Evolutionary conservation across 139 green algal species (phyloP).

Genomic region (Eudorina sp.): DNA sequence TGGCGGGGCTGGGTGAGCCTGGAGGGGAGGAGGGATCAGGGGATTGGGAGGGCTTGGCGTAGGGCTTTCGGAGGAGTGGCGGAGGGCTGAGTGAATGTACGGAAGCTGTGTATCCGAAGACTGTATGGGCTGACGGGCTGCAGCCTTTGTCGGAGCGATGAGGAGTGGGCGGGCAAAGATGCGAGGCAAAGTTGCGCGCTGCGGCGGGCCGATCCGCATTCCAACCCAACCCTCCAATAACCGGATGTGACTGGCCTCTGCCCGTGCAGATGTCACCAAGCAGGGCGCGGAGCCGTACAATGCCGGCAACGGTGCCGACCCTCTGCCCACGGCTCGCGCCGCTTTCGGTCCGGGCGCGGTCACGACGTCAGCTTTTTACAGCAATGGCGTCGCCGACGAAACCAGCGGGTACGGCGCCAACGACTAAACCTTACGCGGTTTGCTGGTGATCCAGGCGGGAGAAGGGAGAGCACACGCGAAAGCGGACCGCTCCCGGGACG

Average conservation of each 20-base stretch:
- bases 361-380: constrained; percentile 3
- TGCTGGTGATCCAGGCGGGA: too few relatives aligned
- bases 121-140: too few relatives aligned
- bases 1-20: constrained; percentile 41
- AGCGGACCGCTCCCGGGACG: too few relatives aligned
- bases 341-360: not conserved
- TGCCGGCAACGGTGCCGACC: not conserved
- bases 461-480: too few relatives aligned
- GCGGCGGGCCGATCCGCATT: too few relatives aligned
- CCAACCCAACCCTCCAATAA: not conserved
- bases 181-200: not conserved
- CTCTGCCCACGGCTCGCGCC: not conserved
- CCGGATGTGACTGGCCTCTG: not conserved
- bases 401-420: not conserved
- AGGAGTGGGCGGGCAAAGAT: not conserved
- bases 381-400: not conserved
- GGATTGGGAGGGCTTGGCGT: not conserved
- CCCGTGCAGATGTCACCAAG: constrained; percentile 21
- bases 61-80: too few relatives aligned
- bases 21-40: not conserved
- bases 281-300: not conserved
- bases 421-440: too few relatives aligned
- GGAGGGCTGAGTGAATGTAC: too few relatives aligned
- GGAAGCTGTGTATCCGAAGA: too few relatives aligned
- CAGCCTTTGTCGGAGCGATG: too few relatives aligned